Evolutionary conservation across 768 basidiomycete genomes (phyloP).

Genomic region (Pisolithus marmoratus): DNA sequence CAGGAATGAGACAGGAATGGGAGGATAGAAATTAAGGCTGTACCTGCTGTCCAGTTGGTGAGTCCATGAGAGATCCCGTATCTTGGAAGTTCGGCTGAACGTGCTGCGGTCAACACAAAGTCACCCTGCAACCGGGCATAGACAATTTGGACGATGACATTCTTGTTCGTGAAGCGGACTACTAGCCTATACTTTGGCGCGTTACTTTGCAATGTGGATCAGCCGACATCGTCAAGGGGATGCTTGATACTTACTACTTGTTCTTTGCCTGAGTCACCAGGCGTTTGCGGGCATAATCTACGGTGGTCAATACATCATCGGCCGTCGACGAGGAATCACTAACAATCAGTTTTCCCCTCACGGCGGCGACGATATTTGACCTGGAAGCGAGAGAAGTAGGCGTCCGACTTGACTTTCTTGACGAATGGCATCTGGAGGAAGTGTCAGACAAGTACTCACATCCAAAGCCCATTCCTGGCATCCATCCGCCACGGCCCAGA

Average conservation of each 20-base stretch:
- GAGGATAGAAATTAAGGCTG: conserved; percentile 10
- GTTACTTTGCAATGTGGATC: conserved; percentile 47
- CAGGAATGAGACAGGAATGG: neutral
- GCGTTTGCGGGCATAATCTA: conserved; percentile 97
- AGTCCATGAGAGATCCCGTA: conserved; percentile 98
- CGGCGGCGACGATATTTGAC: conserved; percentile 97
- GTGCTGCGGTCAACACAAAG: conserved; percentile 84
- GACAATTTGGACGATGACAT: conserved; percentile 91
- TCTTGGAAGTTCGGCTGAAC: conserved; percentile 85
- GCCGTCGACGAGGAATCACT: conserved; percentile 20
- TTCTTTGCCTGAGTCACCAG: conserved; percentile 98
- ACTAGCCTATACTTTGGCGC: conserved; percentile 98
- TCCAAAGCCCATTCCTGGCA: conserved; percentile 21
- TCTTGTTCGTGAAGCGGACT: conserved; percentile 97
- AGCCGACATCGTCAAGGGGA: conserved; percentile 3
- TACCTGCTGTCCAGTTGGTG: conserved; percentile 97
- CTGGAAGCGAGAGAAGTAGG: conserved; percentile 98
- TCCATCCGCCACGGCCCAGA: conserved; percentile 23
- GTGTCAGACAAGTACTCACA: conserved; percentile 22
- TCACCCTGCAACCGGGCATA: conserved; percentile 98
- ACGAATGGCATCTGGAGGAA: conserved; percentile 82
- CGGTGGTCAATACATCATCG: conserved; percentile 6
- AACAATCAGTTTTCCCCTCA: conserved; percentile 99
- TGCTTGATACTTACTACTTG: conserved; percentile 69
- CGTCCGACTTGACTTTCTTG: conserved; percentile 92